Percentiles rank a stretch among this genome's conserved stretches.
Conservation (phyloP, 179 eudicot genomes). For the Gypsophila paniculata region DNA sequence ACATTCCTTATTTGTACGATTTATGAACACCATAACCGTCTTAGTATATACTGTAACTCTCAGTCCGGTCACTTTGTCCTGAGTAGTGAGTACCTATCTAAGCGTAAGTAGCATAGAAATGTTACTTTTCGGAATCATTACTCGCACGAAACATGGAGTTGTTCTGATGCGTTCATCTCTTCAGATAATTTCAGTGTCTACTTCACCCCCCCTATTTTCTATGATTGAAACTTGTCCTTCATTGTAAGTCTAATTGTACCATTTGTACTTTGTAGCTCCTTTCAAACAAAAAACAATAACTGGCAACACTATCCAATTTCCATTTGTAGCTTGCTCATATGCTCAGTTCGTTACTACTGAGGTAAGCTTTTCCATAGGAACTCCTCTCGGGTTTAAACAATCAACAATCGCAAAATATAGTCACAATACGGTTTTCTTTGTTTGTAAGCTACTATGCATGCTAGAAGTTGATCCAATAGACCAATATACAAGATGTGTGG, state of each 20-base stretch:
- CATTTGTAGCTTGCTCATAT: neutral
- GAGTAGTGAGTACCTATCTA: no score
- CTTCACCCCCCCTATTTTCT: neutral
- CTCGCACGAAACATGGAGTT: neutral
- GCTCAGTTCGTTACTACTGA: no score
- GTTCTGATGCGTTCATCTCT: neutral
- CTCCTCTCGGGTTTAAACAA: no score
- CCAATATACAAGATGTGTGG: no score
- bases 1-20: slow-evolving; percentile 17
- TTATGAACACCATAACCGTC: slow-evolving; percentile 8
- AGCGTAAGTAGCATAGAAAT: no score
- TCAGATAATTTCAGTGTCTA: neutral
- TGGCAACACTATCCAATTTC: neutral
- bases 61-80: neutral
- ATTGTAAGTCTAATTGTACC: neutral
- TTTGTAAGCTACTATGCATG: no score
- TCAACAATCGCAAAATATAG: no score
- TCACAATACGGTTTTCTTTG: no score
- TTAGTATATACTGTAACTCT: slow-evolving; percentile 16
- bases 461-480: no score
- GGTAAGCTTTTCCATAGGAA: no score
- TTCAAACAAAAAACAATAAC: neutral
- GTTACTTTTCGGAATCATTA: no score
- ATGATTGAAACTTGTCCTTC: neutral
- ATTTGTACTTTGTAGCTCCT: neutral